Percentiles rank a stretch among this genome's conserved stretches.
phyloP scores from a whole-genome alignment of 257 asterid species.

The Nicotiana noctiflora region DNA sequence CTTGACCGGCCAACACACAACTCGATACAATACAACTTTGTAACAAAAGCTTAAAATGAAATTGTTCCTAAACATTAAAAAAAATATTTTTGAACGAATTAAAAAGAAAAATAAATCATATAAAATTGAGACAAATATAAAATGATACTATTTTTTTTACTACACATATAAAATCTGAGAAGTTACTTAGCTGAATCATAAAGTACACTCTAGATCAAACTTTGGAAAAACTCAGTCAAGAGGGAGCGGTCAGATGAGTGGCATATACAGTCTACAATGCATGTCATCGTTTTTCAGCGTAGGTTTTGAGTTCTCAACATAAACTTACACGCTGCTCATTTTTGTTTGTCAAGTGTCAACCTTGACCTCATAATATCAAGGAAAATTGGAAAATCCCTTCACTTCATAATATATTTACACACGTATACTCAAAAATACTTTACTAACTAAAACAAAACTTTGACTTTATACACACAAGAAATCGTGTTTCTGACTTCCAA shows the following conservation, averaged over 20 bases:
- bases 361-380: neutral
- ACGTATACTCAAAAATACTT: neutral
- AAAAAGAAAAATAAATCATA: too few species aligned
- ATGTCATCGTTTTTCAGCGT: neutral
- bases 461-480: neutral
- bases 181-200: too few species aligned
- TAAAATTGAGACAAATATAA: too few species aligned
- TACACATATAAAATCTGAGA: too few species aligned
- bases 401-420: neutral
- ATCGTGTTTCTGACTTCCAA: constrained; percentile 9
- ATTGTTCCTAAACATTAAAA: too few species aligned
- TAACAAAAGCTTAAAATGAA: too few species aligned
- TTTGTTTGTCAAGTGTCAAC: neutral
- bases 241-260: neutral
- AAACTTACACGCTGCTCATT: neutral
- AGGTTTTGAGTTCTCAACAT: neutral
- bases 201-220: too few species aligned
- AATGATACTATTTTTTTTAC: too few species aligned
- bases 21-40: too few species aligned
- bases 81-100: too few species aligned
- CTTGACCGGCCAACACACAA: too few species aligned
- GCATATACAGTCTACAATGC: neutral
- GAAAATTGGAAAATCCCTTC: neutral
- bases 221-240: neutral
- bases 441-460: neutral